Evolutionary conservation across 768 basidiomycete species (phyloP).

Genomic region (Termitomyces bulborhizus): DNA sequence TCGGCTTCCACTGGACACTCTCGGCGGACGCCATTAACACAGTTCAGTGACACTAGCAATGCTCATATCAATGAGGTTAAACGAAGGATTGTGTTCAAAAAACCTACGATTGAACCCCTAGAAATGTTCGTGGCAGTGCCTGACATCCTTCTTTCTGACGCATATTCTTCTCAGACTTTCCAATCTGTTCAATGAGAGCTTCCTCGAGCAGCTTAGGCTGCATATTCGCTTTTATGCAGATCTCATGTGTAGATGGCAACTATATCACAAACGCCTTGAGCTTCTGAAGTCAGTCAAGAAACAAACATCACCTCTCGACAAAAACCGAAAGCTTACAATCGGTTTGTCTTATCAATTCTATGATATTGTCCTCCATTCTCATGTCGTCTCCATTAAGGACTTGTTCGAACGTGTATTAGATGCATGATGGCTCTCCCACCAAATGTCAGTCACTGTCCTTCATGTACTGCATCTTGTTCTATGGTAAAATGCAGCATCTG

Average conservation of each 20-base stretch:
- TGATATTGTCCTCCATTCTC: not conserved
- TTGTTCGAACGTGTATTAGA: conserved; percentile 40
- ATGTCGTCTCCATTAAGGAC: conserved; percentile 24
- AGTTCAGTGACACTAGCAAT: conserved; percentile 19
- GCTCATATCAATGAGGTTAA: conserved; percentile 21
- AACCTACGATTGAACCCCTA: conserved; percentile 23
- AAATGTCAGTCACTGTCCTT: conserved; percentile 32
- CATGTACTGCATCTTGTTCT: conserved; percentile 35
- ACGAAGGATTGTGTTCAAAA: conserved; percentile 30
- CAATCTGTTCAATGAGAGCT: conserved; percentile 25
- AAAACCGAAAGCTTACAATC: conserved; percentile 24
- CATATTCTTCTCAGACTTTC: conserved; percentile 14
- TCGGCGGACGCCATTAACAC: conserved; percentile 30
- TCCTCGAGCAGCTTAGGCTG: conserved; percentile 35
- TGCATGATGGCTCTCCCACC: conserved; percentile 32
- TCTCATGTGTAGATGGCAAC: conserved; percentile 65
- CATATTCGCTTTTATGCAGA: conserved; percentile 75
- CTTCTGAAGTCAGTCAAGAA: conserved; percentile 59
- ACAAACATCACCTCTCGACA: conserved; percentile 12
- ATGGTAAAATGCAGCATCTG: conserved; percentile 65
- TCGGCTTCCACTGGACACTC: conserved; percentile 33
- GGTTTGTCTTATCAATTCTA: conserved; percentile 18
- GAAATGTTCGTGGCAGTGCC: conserved; percentile 6
- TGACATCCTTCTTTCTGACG: conserved; percentile 2
- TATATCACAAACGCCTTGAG: conserved; percentile 66